Base-by-base conservation (phyloP, 192 early-diverging fungal genomes). In the Mortierella alpina region DNA sequence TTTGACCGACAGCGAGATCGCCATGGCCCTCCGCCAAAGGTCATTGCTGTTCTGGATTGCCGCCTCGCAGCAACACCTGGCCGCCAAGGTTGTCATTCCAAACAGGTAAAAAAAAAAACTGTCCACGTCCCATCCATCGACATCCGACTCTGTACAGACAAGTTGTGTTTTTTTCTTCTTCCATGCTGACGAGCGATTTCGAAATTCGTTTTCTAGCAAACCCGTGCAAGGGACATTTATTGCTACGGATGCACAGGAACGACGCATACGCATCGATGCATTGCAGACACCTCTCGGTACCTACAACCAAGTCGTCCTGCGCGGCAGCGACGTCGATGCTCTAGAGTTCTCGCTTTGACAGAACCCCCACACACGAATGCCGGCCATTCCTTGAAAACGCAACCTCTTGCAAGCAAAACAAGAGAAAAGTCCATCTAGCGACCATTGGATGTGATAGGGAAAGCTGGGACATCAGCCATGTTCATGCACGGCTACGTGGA, bases 11-110 rank as follows among this genome's bases (percentile, higher is more conserved):
- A 10, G 46, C 14, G 65, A 80, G 44, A 40, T 72, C 9, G 77
- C 77, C 13, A 67, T 72, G 15, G 52, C 45, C 13, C 80, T 88
- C 18, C 78, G 85, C 14, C 40, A 83, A 49, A 75, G 86, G n/a
- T 84, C 85, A 17, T 55, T 90, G 23, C 48, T 47, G 18, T 86
- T 90, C 71, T 90, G 89, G 89, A 57, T 90, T 5, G 56, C 84
- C 41, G 73, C 72, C 5, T 51, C 64, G 11, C 61, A 84, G 23
- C 41, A 68, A 18, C 56, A 75, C 18, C 66, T 83, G 6, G 50
- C 66, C 0, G 71, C 63, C 7, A 86, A 51, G 1, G 57, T 84
- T 1, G 49, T 68, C 50, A 69, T 90, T 48, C 76, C 84, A 18
- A 70, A 84, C 57, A 77, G 83, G 85, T 84, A 72, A 55, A 39